Percentiles rank a stretch among this genome's conserved stretches.
Conservation (phyloP, 108 stramenopile species). For the Aurantiochytrium sp. region DNA sequence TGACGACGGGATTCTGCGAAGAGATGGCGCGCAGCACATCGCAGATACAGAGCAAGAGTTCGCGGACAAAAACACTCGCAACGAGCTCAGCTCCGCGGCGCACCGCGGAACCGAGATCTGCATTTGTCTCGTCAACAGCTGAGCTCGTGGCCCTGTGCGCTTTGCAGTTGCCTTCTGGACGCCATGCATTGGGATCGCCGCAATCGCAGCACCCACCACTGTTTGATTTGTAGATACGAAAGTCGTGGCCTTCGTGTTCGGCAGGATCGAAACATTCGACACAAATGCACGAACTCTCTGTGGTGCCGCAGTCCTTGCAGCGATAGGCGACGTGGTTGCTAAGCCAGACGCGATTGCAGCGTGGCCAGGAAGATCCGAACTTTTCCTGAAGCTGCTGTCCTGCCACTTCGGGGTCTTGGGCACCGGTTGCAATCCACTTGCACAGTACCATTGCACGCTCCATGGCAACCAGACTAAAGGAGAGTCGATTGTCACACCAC, state of each 20-base stretch:
- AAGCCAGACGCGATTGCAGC: constrained; percentile 7
- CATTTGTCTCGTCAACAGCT: not conserved
- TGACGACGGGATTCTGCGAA: not conserved
- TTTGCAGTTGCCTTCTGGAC: not conserved
- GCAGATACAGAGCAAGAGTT: not conserved
- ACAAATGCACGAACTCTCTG: constrained; percentile 11
- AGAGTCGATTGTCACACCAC: not conserved
- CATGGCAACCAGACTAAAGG: not conserved
- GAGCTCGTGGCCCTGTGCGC: not conserved
- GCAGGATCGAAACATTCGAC: constrained; percentile 1
- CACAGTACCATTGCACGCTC: not conserved
- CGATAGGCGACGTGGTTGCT: constrained; percentile 9
- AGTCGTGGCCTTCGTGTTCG: not conserved
- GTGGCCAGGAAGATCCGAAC: not conserved
- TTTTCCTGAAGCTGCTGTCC: not conserved
- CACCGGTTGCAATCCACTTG: not conserved
- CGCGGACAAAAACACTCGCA: not conserved
- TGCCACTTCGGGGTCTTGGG: not conserved
- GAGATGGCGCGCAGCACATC: not conserved
- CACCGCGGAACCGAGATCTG: not conserved
- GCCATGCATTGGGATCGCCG: not conserved
- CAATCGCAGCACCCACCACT: constrained; percentile 14
- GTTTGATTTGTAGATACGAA: not conserved
- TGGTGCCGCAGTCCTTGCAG: constrained; percentile 12
- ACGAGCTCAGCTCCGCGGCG: not conserved